These are phyloP conservation scores for Thermoascus crustaceus DNA, from an alignment of 2,329 filamentous ascomycete species.

Conservation along the genomic window DNA sequence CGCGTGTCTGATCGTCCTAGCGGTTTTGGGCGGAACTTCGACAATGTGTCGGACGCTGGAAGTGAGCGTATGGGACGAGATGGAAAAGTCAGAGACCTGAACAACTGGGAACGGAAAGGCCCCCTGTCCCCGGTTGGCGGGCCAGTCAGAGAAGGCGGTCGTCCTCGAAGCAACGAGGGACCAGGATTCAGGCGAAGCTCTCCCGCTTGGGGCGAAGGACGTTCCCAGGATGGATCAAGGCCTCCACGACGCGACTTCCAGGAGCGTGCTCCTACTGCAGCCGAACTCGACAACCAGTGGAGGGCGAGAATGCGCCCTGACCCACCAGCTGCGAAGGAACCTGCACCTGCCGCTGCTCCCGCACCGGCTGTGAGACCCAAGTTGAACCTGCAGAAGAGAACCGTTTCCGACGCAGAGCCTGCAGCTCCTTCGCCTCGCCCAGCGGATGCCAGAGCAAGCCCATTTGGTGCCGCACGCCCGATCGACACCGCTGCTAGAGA, in stretches of 20 bases:
- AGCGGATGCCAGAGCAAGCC: conserved; percentile 72
- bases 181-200: conserved; percentile 57
- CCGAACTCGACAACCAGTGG: conserved; percentile 92
- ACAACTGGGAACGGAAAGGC: conserved; percentile 91
- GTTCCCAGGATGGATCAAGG: conserved; percentile 66
- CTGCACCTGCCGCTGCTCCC: conserved; percentile 59
- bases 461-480: conserved; percentile 86
- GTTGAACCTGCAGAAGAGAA: conserved; percentile 84
- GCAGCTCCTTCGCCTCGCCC: conserved; percentile 32
- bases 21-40: conserved; percentile 49
- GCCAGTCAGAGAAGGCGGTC: conserved; percentile 48
- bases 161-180: conserved; percentile 53
- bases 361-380: conserved; percentile 62
- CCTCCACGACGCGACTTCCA: conserved; percentile 71
- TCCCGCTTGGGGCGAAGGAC: conserved; percentile 64
- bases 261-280: conserved; percentile 69
- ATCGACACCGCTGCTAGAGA: conserved; percentile 90
- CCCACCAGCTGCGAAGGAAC: conserved; percentile 60
- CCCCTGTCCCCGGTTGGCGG: conserved; percentile 67
- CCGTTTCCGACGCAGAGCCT: conserved; percentile 65
- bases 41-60: conserved; percentile 45
- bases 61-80: conserved; percentile 64
- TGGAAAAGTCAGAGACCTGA: conserved; percentile 69
- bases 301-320: conserved; percentile 87
- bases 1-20: conserved; percentile 47